Evolutionary conservation across 2,329 filamentous ascomycete species (phyloP).

Genomic region (Boeremia lycopersici): DNA sequence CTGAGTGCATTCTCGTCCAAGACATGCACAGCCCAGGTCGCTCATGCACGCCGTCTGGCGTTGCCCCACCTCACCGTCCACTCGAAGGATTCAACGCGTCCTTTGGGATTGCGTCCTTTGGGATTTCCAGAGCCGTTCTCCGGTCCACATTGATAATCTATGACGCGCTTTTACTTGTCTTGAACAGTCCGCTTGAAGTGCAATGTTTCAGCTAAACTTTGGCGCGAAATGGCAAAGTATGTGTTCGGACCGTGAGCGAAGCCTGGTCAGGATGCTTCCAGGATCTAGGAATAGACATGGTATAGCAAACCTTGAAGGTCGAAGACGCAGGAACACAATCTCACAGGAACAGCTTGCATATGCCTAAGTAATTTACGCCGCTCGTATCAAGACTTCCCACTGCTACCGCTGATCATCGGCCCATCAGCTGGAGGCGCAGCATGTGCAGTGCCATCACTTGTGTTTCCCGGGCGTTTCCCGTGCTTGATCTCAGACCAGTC

Average conservation of each 20-base stretch:
- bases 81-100: no score
- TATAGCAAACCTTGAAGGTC: no score
- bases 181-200: background rate
- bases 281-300: no score
- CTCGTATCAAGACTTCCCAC: background rate
- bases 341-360: no score
- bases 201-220: background rate
- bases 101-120: background rate
- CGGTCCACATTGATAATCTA: background rate
- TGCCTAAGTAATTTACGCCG: no score
- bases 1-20: constrained; percentile 5
- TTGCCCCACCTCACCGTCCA: background rate
- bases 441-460: constrained; percentile 31
- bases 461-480: constrained; percentile 21
- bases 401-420: background rate
- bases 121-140: background rate
- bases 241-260: background rate
- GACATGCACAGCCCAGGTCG: background rate
- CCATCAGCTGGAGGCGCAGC: constrained; percentile 24
- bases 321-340: no score
- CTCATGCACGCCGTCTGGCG: background rate
- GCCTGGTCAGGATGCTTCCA: no score
- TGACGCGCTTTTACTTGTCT: background rate
- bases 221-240: background rate
- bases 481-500: constrained; percentile 44